A percentile compares a stretch with the other conserved stretches of the same genome.
These are phyloP conservation scores for Boletus patriciae DNA, from an alignment of 768 basidiomycete genomes.

Conservation along the genomic window DNA sequence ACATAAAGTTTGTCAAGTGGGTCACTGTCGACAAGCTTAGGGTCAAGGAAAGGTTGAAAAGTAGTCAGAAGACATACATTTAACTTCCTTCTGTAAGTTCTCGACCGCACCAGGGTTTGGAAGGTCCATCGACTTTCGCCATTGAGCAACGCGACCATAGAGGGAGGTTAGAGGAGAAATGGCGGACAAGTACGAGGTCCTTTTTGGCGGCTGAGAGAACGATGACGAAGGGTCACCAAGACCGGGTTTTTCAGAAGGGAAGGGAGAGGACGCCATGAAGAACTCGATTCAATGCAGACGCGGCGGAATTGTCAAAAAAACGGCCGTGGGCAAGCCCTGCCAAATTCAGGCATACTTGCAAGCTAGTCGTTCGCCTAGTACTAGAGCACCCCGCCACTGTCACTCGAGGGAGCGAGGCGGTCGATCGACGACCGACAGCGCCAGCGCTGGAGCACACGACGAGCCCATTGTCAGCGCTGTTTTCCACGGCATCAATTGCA, in stretches of 20 bases:
- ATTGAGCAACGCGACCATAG: slow-evolving; percentile 73
- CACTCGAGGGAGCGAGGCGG: too few species aligned
- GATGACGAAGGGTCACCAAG: slow-evolving; percentile 40
- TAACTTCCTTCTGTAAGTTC: slow-evolving; percentile 91
- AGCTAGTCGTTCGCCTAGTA: too few species aligned
- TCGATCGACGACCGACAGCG: too few species aligned
- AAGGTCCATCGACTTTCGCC: slow-evolving; percentile 79
- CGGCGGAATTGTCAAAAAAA: slow-evolving; percentile 34
- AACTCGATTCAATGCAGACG: slow-evolving; percentile 10
- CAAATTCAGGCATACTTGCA: slow-evolving; percentile 7
- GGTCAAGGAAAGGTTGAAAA: slow-evolving; percentile 3
- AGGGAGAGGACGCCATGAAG: slow-evolving; percentile 47
- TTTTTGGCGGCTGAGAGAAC: slow-evolving; percentile 36
- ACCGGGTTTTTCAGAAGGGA: slow-evolving; percentile 42
- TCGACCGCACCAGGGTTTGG: slow-evolving; percentile 93
- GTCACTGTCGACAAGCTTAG: slow-evolving; percentile 55
- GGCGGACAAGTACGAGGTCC: slow-evolving; percentile 36
- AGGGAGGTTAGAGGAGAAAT: slow-evolving; percentile 60
- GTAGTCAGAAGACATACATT: slow-evolving; percentile 51
- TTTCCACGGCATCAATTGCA: too few species aligned
- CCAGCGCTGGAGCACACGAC: too few species aligned
- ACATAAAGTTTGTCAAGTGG: slow-evolving; percentile 90
- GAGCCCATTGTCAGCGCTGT: too few species aligned
- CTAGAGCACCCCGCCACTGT: too few species aligned
- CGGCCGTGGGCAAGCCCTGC: slow-evolving; percentile 31